phyloP scores from a whole-genome alignment of 192 early-diverging fungal genomes.

The Podila verticillata region DNA sequence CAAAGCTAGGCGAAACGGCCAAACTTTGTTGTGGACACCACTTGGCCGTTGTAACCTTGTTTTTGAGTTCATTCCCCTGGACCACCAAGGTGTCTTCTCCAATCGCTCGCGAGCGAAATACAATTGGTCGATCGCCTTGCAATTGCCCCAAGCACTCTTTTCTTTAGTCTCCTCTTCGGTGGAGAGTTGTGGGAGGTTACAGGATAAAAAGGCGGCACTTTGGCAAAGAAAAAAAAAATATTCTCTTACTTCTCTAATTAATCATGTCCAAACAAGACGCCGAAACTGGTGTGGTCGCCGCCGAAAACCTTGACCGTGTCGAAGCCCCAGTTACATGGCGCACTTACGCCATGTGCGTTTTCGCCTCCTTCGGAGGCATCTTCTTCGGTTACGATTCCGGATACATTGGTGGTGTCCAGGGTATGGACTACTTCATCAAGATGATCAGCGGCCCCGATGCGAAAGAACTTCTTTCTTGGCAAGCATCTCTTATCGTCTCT shows the following conservation, averaged over 20 bases:
- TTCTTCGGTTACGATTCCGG: slow-evolving; percentile 85
- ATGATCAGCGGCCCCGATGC: slow-evolving; percentile 61
- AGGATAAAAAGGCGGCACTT: slow-evolving; percentile 32
- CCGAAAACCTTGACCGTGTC: slow-evolving; percentile 41
- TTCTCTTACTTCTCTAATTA: slow-evolving; percentile 18
- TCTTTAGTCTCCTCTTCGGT: slow-evolving; percentile 22
- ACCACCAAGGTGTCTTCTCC: slow-evolving; percentile 18
- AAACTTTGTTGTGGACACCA: slow-evolving; percentile 21
- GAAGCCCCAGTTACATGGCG: slow-evolving; percentile 55
- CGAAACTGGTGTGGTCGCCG: slow-evolving; percentile 38
- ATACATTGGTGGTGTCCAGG: slow-evolving; percentile 73
- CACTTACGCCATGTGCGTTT: slow-evolving; percentile 42
- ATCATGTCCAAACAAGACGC: slow-evolving; percentile 48
- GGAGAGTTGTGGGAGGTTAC: slow-evolving; percentile 20
- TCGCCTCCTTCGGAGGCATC: slow-evolving; percentile 71
- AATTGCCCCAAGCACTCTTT: slow-evolving; percentile 28
- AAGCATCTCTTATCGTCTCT: slow-evolving; percentile 60
- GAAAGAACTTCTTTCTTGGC: slow-evolving; percentile 36
- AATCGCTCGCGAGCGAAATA: slow-evolving; percentile 26
- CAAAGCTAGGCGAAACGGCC: slow-evolving; percentile 18
- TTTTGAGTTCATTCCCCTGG: slow-evolving; percentile 28
- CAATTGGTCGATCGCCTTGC: slow-evolving; percentile 24
- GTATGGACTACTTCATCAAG: slow-evolving; percentile 67
- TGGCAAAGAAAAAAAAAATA: slow-evolving; percentile 28
- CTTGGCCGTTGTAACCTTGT: slow-evolving; percentile 21